Conservation (phyloP, 2,329 filamentous ascomycete species). For the Diaporthe sp. region DNA sequence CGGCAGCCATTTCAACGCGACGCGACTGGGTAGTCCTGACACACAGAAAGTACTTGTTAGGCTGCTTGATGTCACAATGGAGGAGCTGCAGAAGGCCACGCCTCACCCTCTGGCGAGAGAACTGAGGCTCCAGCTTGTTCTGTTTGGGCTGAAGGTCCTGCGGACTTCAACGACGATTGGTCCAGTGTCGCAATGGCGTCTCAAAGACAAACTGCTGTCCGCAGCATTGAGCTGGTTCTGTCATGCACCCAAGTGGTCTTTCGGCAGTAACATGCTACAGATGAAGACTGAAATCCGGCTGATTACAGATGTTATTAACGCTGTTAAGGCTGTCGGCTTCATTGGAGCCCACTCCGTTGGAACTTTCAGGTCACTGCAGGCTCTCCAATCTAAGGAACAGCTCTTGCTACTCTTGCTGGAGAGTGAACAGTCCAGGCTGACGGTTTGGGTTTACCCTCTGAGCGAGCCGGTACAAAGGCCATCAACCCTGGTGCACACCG, state of each 20-base stretch:
- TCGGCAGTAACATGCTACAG: slow-evolving; percentile 93
- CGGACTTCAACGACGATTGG: slow-evolving; percentile 77
- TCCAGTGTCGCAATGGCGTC: slow-evolving; percentile 78
- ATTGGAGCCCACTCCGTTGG: slow-evolving; percentile 68
- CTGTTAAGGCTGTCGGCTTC: slow-evolving; percentile 74
- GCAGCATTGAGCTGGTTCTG: slow-evolving; percentile 92
- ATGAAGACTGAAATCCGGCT: slow-evolving; percentile 92
- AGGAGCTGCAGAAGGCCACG: slow-evolving; percentile 78
- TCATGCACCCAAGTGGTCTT: slow-evolving; percentile 89
- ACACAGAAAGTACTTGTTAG: slow-evolving; percentile 86
- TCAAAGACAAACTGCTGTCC: slow-evolving; percentile 91
- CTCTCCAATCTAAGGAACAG: slow-evolving; percentile 83
- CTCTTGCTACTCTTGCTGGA: slow-evolving; percentile 85
- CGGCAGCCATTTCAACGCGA: slow-evolving; percentile 94
- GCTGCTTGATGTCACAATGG: slow-evolving; percentile 83
- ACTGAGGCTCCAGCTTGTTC: slow-evolving; percentile 88
- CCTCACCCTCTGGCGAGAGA: slow-evolving; percentile 92
- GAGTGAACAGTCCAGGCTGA: slow-evolving; percentile 85
- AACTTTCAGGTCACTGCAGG: slow-evolving; percentile 76
- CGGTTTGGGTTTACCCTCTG: slow-evolving; percentile 91
- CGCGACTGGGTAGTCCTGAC: slow-evolving; percentile 85
- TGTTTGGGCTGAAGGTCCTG: slow-evolving; percentile 86
- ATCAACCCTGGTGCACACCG: slow-evolving; percentile 55
- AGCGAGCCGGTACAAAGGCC: slow-evolving; percentile 66
- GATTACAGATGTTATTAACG: slow-evolving; percentile 79